Percentiles rank a stretch among this genome's conserved stretches.
Conservation (phyloP, 2,329 filamentous ascomycete species). For the Diaporthe australafricana region DNA sequence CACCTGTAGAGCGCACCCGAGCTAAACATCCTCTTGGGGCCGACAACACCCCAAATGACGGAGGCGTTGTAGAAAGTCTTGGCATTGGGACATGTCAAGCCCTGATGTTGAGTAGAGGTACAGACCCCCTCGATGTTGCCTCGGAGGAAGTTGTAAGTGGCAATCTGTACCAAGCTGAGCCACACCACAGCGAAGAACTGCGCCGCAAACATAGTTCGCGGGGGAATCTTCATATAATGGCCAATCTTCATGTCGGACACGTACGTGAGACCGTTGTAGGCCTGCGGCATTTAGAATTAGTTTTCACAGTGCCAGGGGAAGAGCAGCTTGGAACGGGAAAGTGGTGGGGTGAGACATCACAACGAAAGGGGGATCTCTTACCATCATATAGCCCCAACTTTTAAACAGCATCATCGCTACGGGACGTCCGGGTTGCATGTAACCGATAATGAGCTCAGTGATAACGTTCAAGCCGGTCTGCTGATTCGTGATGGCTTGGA, state of each 20-base stretch:
- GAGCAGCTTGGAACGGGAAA: neutral
- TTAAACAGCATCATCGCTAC: conserved; percentile 65
- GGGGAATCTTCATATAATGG: conserved; percentile 62
- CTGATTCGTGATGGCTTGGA: conserved; percentile 61
- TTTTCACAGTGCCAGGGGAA: neutral
- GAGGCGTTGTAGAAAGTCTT: conserved; percentile 71
- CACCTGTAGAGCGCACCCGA: conserved; percentile 10
- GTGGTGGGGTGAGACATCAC: too few species aligned
- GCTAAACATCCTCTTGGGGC: conserved; percentile 64
- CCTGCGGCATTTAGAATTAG: conserved; percentile 28
- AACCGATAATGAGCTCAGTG: conserved; percentile 61
- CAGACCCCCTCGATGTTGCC: conserved; percentile 66
- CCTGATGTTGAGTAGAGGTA: conserved; percentile 56
- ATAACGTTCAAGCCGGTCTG: conserved; percentile 61
- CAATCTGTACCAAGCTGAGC: conserved; percentile 52
- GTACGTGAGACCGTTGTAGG: conserved; percentile 59
- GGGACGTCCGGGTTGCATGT: conserved; percentile 59
- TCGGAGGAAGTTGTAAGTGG: conserved; percentile 53
- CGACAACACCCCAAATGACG: conserved; percentile 72
- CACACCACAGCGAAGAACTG: conserved; percentile 56
- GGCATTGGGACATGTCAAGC: conserved; percentile 67
- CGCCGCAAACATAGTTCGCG: conserved; percentile 59
- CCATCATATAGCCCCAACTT: conserved; percentile 48
- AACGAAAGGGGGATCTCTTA: too few species aligned
- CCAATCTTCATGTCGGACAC: conserved; percentile 63